Evolutionary conservation across 2,329 filamentous ascomycete species (phyloP).

Genomic region (Cladophialophora exuberans): DNA sequence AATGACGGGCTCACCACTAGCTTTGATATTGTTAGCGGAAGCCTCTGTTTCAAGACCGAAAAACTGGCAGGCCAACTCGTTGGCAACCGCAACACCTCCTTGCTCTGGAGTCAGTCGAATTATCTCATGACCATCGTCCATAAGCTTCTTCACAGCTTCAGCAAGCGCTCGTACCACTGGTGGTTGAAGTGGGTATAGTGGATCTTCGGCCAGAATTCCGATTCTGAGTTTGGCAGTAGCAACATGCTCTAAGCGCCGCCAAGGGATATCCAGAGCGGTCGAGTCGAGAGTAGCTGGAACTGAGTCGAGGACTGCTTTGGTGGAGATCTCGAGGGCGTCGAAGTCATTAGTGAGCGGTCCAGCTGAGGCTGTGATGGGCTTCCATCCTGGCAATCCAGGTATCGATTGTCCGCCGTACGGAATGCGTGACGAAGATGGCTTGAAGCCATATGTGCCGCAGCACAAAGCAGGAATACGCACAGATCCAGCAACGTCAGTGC

Average conservation of each 20-base stretch:
- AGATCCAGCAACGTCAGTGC: conserved; percentile 43
- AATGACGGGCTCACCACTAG: conserved; percentile 36
- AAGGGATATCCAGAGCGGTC: conserved; percentile 34
- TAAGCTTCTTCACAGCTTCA: conserved; percentile 50
- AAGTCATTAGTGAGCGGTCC: conserved; percentile 34
- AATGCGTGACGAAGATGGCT: conserved; percentile 39
- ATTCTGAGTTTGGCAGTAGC: conserved; percentile 43
- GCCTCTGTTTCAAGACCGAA: conserved; percentile 33
- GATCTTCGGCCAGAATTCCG: conserved; percentile 54
- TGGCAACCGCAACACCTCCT: conserved; percentile 24
- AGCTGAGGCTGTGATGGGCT: conserved; percentile 27
- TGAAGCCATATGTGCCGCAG: conserved; percentile 43
- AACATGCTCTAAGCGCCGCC: conserved; percentile 27
- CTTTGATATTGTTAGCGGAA: conserved; percentile 24
- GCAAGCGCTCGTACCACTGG: conserved; percentile 54
- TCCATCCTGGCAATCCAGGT: conserved; percentile 30
- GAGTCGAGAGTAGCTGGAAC: conserved; percentile 35
- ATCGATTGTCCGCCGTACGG: conserved; percentile 36
- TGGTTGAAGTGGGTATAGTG: conserved; percentile 55
- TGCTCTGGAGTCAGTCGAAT: conserved; percentile 27
- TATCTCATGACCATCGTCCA: conserved; percentile 57
- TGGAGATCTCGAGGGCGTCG: conserved; percentile 35
- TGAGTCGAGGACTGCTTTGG: conserved; percentile 28
- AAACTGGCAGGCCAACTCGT: conserved; percentile 32
- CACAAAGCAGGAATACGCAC: conserved; percentile 43